Conservation (phyloP, 148 eudicot genomes). For the Fagopyrum tataricum region DNA sequence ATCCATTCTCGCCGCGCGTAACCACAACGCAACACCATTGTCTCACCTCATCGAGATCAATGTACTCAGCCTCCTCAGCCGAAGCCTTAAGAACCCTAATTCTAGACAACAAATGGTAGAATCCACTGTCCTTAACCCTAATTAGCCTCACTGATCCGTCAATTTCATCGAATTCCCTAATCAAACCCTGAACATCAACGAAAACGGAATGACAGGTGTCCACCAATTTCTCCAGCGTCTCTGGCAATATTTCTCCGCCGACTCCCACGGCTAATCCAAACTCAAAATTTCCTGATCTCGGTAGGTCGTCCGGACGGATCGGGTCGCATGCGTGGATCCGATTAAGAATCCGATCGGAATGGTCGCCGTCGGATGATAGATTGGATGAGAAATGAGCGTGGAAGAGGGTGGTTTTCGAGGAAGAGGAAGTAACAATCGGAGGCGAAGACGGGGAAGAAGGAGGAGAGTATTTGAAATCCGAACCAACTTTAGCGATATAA, state of each 20-base stretch:
- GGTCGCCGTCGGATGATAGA: slow-evolving; percentile 2
- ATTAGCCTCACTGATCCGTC: slow-evolving; percentile 66
- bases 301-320: slow-evolving; percentile 50
- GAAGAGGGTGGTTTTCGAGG: slow-evolving; percentile 60
- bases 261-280: slow-evolving; percentile 93
- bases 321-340: slow-evolving; percentile 67
- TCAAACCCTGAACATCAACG: slow-evolving; percentile 81
- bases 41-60: slow-evolving; percentile 74
- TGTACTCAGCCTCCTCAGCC: slow-evolving; percentile 61
- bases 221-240: slow-evolving; percentile 53
- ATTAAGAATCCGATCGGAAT: slow-evolving; percentile 52
- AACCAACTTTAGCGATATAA: slow-evolving; percentile 63
- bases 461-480: slow-evolving; percentile 47
- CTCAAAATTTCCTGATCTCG: slow-evolving; percentile 25
- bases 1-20: slow-evolving; percentile 76
- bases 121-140: slow-evolving; percentile 43
- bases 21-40: slow-evolving; percentile 74
- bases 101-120: slow-evolving; percentile 35
- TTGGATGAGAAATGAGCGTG: slow-evolving; percentile 64
- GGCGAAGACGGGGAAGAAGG: slow-evolving; percentile 14
- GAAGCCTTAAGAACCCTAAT: slow-evolving; percentile 81
- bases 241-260: slow-evolving; percentile 74
- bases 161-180: slow-evolving; percentile 53
- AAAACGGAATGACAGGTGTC: slow-evolving; percentile 59
- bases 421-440: slow-evolving; percentile 31